phyloP scores from a whole-genome alignment of 1,139 yeast species.

The Torulaspora globosa region DNA sequence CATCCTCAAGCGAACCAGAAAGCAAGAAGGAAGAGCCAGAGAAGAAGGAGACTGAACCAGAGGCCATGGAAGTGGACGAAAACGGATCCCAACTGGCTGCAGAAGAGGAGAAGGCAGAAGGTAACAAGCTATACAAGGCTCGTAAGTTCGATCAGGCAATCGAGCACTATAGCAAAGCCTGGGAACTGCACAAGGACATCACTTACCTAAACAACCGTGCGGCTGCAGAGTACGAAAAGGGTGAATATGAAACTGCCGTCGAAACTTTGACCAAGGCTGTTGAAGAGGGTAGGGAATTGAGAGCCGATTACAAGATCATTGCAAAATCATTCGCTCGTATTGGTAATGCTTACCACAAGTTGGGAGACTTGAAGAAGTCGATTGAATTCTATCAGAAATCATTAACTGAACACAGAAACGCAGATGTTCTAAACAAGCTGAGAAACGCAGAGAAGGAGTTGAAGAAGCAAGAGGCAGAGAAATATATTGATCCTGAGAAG shows the following conservation, averaged over 20 bases:
- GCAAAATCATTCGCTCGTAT: conserved; percentile 93
- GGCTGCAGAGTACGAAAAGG: conserved; percentile 96
- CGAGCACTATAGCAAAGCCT: conserved; percentile 77
- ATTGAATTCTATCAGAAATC: conserved; percentile 81
- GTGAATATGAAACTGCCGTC: conserved; percentile 82
- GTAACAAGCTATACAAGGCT: conserved; percentile 80
- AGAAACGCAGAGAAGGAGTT: conserved; percentile 83
- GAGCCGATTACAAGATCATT: conserved; percentile 87
- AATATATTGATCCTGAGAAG: conserved; percentile 81
- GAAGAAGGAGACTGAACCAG: conserved; percentile 38
- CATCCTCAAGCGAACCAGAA: conserved; percentile 17
- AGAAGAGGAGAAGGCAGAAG: conserved; percentile 76
- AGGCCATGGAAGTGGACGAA: conserved; percentile 39
- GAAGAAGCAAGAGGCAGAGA: conserved; percentile 69
- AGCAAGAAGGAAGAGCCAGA: conserved; percentile 37
- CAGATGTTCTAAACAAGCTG: conserved; percentile 84
- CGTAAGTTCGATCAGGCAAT: conserved; percentile 93
- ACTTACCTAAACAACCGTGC: conserved; percentile 95
- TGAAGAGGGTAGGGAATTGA: conserved; percentile 81
- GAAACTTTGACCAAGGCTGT: conserved; percentile 76
- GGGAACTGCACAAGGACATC: conserved; percentile 76
- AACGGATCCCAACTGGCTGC: conserved; percentile 52
- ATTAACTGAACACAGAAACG: conserved; percentile 94
- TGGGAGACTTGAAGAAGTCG: conserved; percentile 68
- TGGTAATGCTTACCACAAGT: conserved; percentile 76